Conservation (phyloP, 345 rosid species). For the Lepidium didymum region DNA sequence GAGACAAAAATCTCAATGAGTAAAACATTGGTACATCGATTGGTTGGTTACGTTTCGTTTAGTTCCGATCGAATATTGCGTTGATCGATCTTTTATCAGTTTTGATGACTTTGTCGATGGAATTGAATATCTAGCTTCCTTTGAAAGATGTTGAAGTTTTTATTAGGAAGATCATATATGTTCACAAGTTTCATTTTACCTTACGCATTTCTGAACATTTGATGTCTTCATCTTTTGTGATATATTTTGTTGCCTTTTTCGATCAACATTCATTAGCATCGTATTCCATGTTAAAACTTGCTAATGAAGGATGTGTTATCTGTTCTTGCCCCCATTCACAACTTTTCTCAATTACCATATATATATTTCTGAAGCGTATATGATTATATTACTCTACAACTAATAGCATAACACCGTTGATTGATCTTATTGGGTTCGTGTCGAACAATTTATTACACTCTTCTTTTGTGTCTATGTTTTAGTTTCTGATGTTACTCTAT, state of each 20-base stretch:
- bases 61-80: background rate
- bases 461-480: background rate
- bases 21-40: background rate
- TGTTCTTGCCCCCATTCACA: background rate
- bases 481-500: background rate
- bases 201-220: background rate
- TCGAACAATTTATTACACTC: background rate
- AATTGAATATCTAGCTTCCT: background rate
- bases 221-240: background rate
- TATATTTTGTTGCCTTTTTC: background rate
- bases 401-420: background rate
- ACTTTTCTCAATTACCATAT: background rate
- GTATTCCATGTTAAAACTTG: background rate
- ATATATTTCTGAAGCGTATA: background rate
- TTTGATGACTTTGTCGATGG: background rate
- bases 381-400: background rate
- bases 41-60: background rate
- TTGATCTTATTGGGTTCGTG: background rate
- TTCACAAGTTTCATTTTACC: background rate
- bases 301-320: background rate
- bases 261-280: background rate
- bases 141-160: background rate
- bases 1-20: constrained; percentile 60
- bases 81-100: background rate
- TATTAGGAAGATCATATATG: background rate